Evolutionary conservation across 176 grass and related monocot genomes (phyloP), one percentile per base, ranked within the genome.

Genomic region (Bonia amplexicaulis): DNA sequence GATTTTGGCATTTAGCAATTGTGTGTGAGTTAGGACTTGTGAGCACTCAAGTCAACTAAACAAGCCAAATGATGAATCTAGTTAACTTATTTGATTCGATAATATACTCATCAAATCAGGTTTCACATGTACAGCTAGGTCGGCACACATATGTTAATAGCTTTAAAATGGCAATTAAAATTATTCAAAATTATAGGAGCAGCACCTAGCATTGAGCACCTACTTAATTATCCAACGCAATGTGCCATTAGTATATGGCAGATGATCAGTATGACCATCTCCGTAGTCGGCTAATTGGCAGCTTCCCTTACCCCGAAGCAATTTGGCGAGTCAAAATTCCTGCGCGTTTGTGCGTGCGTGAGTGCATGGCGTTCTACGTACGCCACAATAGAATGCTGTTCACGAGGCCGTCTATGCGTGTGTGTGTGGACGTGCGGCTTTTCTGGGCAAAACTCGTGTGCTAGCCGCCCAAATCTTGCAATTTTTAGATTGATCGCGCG

Each of bases 1-100:
- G 84, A 83, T 90, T 53, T 87, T 84, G 89, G 67, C 49, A 69
- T 74, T 75, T 79, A 68, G 58, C 78, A 40, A 82, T 49, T 26
- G 26, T 53, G 25, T 70, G 53, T 54, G 3, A 5, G 44, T 52
- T 39, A 73, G 67, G 72, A 37, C 20, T n/a, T 35, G 9, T 3
- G 42, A 63, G 35, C 33, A 31, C 27, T 13, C 57, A 31, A 67
- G 47, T 57, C 76, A 61, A 75, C 69, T 2, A 68, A 52, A n/a
- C n/a, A 33, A 19, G 51, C 62, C 45, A 61, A 69, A 45, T 11
- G 59, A 37, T n/a, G 39, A 11, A 27, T 17, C 10, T 0, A 5
- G n/a, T 71, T 17, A 61, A 51, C 40, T 9, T 64, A 45, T 54
- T 47, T 45, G 46, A 17, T 77, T 42, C 14, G 0, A 52, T 44